phyloP scores from a whole-genome alignment of 164 flowering plant genomes.

The Stephania yunnanensis region DNA sequence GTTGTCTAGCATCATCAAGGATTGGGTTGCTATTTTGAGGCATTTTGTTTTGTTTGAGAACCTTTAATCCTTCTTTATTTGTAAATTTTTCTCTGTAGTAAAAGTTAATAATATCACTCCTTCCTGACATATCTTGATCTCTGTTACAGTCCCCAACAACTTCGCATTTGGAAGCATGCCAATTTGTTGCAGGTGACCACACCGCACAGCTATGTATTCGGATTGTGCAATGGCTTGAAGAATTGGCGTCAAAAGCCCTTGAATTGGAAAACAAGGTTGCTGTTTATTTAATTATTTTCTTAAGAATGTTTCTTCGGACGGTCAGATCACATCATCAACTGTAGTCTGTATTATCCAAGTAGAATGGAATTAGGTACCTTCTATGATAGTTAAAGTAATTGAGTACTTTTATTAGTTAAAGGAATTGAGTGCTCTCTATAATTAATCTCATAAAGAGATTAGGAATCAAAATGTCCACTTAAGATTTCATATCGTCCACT shows the following conservation, averaged over 20 bases:
- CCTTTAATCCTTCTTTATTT: no score
- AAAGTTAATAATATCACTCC: no score
- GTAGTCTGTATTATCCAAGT: no score
- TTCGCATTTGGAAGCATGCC: constrained; percentile 88
- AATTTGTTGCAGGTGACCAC: constrained; percentile 69
- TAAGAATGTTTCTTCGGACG: neutral
- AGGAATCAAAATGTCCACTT: neutral
- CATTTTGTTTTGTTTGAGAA: no score
- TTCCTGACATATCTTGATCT: neutral
- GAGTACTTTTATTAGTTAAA: neutral
- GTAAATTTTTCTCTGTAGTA: no score
- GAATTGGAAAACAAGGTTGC: constrained; percentile 87
- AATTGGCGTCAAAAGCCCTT: constrained; percentile 82
- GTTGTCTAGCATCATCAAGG: no score
- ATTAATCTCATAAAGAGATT: neutral
- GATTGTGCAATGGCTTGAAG: constrained; percentile 97
- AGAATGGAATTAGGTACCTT: no score
- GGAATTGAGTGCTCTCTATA: neutral
- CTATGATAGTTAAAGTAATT: neutral
- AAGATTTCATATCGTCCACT: neutral
- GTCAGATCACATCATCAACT: no score
- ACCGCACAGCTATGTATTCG: constrained; percentile 93
- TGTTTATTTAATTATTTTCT: neutral
- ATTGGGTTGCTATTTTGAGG: no score
- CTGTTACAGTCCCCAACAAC: constrained; percentile 72